Conservation (phyloP, 2,329 filamentous ascomycete genomes). For the Alternaria arborescens region DNA sequence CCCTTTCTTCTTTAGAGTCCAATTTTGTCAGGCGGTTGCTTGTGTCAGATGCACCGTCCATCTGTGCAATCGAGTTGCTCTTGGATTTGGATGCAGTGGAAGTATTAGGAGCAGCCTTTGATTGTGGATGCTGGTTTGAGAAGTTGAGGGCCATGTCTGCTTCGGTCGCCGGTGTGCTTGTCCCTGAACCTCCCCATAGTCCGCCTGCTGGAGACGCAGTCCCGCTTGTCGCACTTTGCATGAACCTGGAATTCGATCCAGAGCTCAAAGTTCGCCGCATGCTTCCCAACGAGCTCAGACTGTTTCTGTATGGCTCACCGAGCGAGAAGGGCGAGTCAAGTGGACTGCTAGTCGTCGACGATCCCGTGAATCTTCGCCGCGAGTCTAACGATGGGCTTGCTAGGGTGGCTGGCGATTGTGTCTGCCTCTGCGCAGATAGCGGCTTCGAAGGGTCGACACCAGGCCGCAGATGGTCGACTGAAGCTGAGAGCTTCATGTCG, state of each 20-base stretch:
- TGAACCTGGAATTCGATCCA: slow-evolving; percentile 36
- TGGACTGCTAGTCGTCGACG: slow-evolving; percentile 34
- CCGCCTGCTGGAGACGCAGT: slow-evolving; percentile 41
- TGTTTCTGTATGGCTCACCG: slow-evolving; percentile 40
- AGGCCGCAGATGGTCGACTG: slow-evolving; percentile 74
- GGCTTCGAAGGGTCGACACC: slow-evolving; percentile 54
- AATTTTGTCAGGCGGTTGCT: slow-evolving; percentile 18
- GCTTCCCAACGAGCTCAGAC: slow-evolving; percentile 52
- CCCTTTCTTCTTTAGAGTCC: slow-evolving; percentile 39
- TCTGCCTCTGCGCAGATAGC: slow-evolving; percentile 23
- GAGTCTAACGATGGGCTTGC: slow-evolving; percentile 38
- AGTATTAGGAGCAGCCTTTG: slow-evolving; percentile 19
- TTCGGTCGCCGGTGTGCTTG: slow-evolving; percentile 29
- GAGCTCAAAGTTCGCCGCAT: slow-evolving; percentile 51
- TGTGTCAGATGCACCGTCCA: slow-evolving; percentile 17
- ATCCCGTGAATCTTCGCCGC: slow-evolving; percentile 33
- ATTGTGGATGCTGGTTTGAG: slow-evolving; percentile 30
- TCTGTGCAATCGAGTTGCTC: slow-evolving; percentile 12
- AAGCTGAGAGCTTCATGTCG: slow-evolving; percentile 77
- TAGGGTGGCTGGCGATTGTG: slow-evolving; percentile 42
- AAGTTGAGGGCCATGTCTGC: slow-evolving; percentile 49
- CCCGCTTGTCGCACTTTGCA: slow-evolving; percentile 27
- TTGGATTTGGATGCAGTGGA: slow-evolving; percentile 17
- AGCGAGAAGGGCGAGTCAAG: slow-evolving; percentile 41
- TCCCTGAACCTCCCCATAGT: slow-evolving; percentile 54